Percentiles rank a stretch among this genome's conserved stretches.
These are phyloP conservation scores for Vitis amurensis DNA, from an alignment of 164 flowering plant species.

Conservation along the genomic window DNA sequence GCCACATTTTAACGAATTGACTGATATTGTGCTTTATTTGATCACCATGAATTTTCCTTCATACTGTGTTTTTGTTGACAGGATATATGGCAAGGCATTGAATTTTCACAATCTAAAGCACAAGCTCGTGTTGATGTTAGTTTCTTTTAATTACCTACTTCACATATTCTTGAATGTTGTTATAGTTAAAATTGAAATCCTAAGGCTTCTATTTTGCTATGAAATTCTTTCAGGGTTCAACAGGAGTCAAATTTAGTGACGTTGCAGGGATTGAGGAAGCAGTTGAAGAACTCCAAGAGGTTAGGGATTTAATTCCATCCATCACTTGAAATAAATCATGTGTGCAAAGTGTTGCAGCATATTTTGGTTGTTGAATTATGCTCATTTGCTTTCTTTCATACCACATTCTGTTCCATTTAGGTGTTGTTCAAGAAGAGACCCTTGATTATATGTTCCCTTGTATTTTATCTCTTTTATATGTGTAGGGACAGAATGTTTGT, in stretches of 20 bases:
- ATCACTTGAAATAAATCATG: not conserved
- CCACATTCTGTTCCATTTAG: too few relatives aligned
- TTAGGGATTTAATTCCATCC: slow-evolving; percentile 14
- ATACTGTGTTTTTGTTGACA: slow-evolving; percentile 26
- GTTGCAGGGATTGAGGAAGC: slow-evolving; percentile 99
- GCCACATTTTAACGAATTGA: not conserved
- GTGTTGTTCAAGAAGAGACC: too few relatives aligned
- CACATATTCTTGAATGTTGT: not conserved
- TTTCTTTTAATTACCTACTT: slow-evolving; percentile 12
- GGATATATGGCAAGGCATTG: slow-evolving; percentile 97
- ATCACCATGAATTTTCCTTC: not conserved
- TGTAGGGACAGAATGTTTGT: too few relatives aligned
- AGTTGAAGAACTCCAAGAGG: slow-evolving; percentile 98
- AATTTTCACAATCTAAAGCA: slow-evolving; percentile 88
- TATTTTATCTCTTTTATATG: too few relatives aligned
- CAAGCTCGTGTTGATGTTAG: slow-evolving; percentile 99
- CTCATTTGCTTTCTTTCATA: not conserved
- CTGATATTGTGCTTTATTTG: not conserved
- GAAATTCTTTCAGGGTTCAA: slow-evolving; percentile 68
- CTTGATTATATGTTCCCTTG: too few relatives aligned
- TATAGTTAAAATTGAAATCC: slow-evolving; percentile 1
- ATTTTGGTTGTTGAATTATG: not conserved
- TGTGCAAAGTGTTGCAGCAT: too few relatives aligned
- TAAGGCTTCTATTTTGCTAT: not conserved
- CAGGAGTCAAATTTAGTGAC: slow-evolving; percentile 82